Base-by-base conservation (phyloP, 768 basidiomycete species). In the Lentinula aciculospora region DNA sequence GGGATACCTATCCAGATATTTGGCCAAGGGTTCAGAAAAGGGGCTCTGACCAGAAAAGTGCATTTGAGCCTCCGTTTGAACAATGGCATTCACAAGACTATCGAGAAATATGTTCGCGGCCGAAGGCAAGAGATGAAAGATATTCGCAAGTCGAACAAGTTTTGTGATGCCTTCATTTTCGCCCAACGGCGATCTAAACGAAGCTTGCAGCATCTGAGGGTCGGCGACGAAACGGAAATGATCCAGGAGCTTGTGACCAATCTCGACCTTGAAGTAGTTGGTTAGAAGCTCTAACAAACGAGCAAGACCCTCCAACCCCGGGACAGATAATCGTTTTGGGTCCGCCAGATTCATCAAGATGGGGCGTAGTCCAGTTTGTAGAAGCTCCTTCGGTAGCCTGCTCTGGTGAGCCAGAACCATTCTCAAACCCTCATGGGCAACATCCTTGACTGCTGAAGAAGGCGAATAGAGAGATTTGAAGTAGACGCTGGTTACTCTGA, bases 211-310 rank as follows among this genome's bases (percentile, higher is more conserved):
- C 76, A 92, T 86, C 62, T 87, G 86, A 13, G 92, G 88, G 65
- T 96, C 94, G 25, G 96, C 92, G 21, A 99, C 88, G 36, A 89
- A 85, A 42, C 88, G 86, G 74, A 96, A 98, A 69, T 99, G 97
- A 65, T 98, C 97, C 21, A 99, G 78, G 6, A 99, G 83, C 72
- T 99, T 99, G 70, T 92, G 84, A 0, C 97, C 97, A 59, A 99
- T 98, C 74, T 99, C 97, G 17, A 99, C 96, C 70, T 98, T 98
- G 85, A 99, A 99, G 73, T 99, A 98, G 69, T 98, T 98, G 37
- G 94, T 97, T 56, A 99, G 74, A 6, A 99, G 81, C 69, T 97
- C 94, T 49, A 99, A 77, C 49, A 99, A 81, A 12, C 96, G 86
- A 12, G 95, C 96, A 23, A 99, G 77, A 3, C 97, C 97, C 69